Base-by-base conservation (phyloP, 495 filamentous ascomycete species). In the Xylaria acuta region DNA sequence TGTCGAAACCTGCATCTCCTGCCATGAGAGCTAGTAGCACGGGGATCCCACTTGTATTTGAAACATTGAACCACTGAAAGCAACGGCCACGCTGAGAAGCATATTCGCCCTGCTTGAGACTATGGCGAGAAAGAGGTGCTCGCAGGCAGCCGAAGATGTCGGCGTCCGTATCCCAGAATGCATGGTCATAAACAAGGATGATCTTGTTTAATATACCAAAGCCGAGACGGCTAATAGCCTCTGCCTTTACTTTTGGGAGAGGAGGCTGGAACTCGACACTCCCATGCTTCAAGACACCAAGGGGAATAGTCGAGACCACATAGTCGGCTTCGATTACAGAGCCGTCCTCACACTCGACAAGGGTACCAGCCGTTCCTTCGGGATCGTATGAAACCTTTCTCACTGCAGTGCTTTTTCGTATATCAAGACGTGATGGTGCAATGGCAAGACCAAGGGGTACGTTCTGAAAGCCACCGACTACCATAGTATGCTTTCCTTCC, bases 151-250 rank as follows among this genome's bases (percentile, higher is more conserved):
- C 96, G 77, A 98, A 98, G 82, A 99, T 97, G 78, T 99, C 95
- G 64, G 92, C 88, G 68, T 91, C 87, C n/a, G 90, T 85, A 76
- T 98, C 93, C 96, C 96, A 99, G 82, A 99, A 99, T 1, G 93
- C 85, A 80, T 92, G 83, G 36, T 94, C 88, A 81, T 97, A 99
- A 1, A 97, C 93, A 36, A 99, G 83, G 22, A 98, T 89, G 32
- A 98, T 90, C 77, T 99, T 99, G 85, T 99, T 99, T 76, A 99
- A 85, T 54, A 96, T 86, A 1, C 96, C 96, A 79, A 97, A 99
- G 0, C 97, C 96, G 45, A 99, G 84, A n/a, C 96, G 91, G 30
- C 89, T 82, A 67, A 99, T 96, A 36, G 92, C 91, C 22, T 88
- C 92, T 12, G 77, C 78, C 81, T 99, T 99, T 91, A 92, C 97